These are phyloP conservation scores for Diaporthe amygdali DNA, from an alignment of 2,329 filamentous ascomycete genomes.

Conservation along the genomic window DNA sequence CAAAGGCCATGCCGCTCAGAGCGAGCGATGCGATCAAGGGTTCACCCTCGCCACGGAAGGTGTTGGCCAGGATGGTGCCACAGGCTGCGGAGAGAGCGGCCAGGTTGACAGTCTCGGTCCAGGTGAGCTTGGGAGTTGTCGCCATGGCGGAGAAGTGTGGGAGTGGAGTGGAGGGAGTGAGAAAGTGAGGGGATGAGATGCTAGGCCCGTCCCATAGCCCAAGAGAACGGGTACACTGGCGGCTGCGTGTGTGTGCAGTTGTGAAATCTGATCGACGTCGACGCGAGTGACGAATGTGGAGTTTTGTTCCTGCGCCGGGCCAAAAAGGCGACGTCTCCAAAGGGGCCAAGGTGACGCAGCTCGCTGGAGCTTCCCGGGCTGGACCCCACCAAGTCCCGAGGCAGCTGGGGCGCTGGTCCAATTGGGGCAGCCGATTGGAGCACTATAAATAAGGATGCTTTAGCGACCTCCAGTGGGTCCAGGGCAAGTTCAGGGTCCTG, in stretches of 20 bases:
- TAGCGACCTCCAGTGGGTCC: slow-evolving; percentile 21
- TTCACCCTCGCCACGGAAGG: slow-evolving; percentile 84
- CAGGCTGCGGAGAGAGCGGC: slow-evolving; percentile 71
- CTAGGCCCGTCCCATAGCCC: slow-evolving; percentile 3
- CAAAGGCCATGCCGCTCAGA: slow-evolving; percentile 84
- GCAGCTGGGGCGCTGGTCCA: not conserved
- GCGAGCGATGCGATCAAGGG: slow-evolving; percentile 88
- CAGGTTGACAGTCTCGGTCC: slow-evolving; percentile 58
- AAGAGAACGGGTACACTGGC: not conserved
- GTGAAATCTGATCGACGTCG: not conserved
- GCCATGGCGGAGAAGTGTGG: slow-evolving; percentile 13
- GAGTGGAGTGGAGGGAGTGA: not conserved
- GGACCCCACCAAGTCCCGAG: not conserved
- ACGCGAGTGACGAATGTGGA: not conserved
- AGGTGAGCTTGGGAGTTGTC: slow-evolving; percentile 46
- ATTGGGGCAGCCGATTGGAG: slow-evolving; percentile 18
- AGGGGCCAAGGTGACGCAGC: slow-evolving; percentile 16
- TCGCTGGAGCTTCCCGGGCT: slow-evolving; percentile 1
- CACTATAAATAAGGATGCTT: slow-evolving; percentile 12
- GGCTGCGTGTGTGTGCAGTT: not conserved
- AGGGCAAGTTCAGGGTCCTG: not conserved
- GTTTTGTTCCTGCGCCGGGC: not conserved
- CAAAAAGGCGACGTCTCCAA: slow-evolving; percentile 21
- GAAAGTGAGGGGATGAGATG: not conserved
- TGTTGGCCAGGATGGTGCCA: slow-evolving; percentile 76